Base-by-base conservation (phyloP, 176 grass and related monocot species). In the Oryza brachyantha region DNA sequence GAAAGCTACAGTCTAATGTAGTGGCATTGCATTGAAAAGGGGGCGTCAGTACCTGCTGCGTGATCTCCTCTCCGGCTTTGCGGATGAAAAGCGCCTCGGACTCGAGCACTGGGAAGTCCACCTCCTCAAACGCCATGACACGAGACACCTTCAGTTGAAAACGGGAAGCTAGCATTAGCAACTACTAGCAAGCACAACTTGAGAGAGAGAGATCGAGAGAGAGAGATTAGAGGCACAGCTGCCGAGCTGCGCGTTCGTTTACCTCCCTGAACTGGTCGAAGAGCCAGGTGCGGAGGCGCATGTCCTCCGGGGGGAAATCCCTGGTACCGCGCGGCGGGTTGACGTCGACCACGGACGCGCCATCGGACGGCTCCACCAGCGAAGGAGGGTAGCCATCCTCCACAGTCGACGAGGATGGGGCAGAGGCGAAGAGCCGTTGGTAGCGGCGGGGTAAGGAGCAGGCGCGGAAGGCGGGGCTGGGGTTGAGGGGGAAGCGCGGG, bases 61-160 rank as follows among this genome's bases (percentile, higher is more conserved):
- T 96, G 66, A 93, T 93, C 74, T 97, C 94, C 37, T 97, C 91
- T 16, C 88, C 91, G 43, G 94, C 84, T 75, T 93, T 97, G 59
- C 94, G 74, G 42, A 88, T 84, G 74, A 97, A 97, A 66, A 97
- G 91, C 21, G 88, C 86, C 81, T 97, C 94, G 14, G 91, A 93
- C 77, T 93, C 94, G 34, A 97, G 91, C 50, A 93, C 94, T 40
- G 94, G 94, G 79, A 93, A 97, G 38, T 97, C 94, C 59, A 97
- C 94, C 84, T 97, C 91, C 79, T 96, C 93, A 35, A 96, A 96
- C 26, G 90, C 79, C 57, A 96, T 88, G 37, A 96, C 54, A 48
- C 87, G 78, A 32, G 90, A 92, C 10, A 96, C 90, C 89, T 88
- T 70, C 41, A 26, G 43, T 24, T 57, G 52, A 21, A 57, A 57